Evolutionary conservation across 257 asterid species (phyloP), one percentile per base, ranked within the genome.

Genomic region (Solanum bulbocastanum): DNA sequence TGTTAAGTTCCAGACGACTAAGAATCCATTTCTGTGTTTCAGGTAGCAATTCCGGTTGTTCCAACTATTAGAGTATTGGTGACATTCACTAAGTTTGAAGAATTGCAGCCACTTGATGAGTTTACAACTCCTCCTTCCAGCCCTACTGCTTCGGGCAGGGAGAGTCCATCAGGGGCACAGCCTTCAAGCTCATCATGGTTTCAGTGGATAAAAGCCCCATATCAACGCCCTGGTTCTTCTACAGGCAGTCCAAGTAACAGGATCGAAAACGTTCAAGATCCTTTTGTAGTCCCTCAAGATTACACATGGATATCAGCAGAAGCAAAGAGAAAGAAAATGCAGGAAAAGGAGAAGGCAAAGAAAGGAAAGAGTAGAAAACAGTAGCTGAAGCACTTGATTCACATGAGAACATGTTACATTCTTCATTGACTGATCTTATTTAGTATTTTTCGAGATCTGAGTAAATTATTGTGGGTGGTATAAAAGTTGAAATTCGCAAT

Each of bases 31-130:
- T 86, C 49, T 65, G 35, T 27, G 25, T 90, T 87, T 44, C 95
- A 96, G 99, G 96, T 96, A 85, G 98, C 99, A 20, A 95, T 96
- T 88, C 99, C 99, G 8, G 94, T 96, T 86, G 97, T 96, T 58
- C 99, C 99, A 8, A 96, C 98, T 0, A 93, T 96, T 68, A 91
- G 98, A 88, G 99, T 96, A 79, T 90, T 96, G 89, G 99, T 96
- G 60, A 96, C 99, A 16, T 96, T 96, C 88, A 94, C 98, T 12
- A 96, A 95, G 89, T 96, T 94, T 39, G 98, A 96, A 88, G 99
- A 96, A 89, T 82, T 96, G 81, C 95, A 91, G 92, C 98, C 98
- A 2, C 73, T 93, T 83, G 99, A 96, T 58, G 99, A 95, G 89
- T 95, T 94, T 74, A 88, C 96, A 18, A 95, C 98, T 11, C 98